Base-by-base conservation (phyloP, 177 flowering plant species). In the Vitis hybrid region DNA sequence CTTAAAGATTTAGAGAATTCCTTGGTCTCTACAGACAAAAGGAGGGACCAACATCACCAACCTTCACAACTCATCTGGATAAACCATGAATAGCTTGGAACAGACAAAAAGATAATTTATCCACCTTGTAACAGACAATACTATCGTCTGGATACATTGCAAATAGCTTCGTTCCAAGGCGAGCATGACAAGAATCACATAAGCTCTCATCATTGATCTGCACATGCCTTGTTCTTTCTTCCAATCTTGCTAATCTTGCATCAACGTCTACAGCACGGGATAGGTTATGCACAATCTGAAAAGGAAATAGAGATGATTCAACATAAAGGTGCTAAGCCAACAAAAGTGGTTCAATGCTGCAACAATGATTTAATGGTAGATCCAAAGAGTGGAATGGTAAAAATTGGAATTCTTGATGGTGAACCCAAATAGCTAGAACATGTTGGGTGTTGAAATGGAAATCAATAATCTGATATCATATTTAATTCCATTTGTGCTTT, bases 71-170 rank as follows among this genome's bases (percentile, higher is more conserved):
- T 39, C 48, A 39, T 39, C 48, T 39, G 48, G 48, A 39, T 39
- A 39, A 39, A 8, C 2, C 5, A 39, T 39, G 48, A 39, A 39
- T 39, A 39, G 48, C 48, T 39, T 39, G 48, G 48, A 17, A 57
- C 18, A 23, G 30, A 63, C 3, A 48, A 32, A 23, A 70, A 54
- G 21, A 13, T 30, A 30, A 3, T 65, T 58, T 6, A 84, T 88
- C 51, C 50, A 95, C 99, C 98, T 95, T 95, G 90, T 95, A 95
- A 80, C 99, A 95, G 50, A 93, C 96, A 63, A 93, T 74, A 1
- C 96, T 83, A 74, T 95, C 98, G 77, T 95, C 98, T 4, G 99
- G 99, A 69, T 91, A 95, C 97, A 95, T 93, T 45, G 99, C 98
- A 84, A 95, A 95, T n/a, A 95, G 86, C 79, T 95, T 95, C 51